Evolutionary conservation across 495 filamentous ascomycete genomes (phyloP), one percentile per base, ranked within the genome.

Genomic region (Penicillium goetzii): DNA sequence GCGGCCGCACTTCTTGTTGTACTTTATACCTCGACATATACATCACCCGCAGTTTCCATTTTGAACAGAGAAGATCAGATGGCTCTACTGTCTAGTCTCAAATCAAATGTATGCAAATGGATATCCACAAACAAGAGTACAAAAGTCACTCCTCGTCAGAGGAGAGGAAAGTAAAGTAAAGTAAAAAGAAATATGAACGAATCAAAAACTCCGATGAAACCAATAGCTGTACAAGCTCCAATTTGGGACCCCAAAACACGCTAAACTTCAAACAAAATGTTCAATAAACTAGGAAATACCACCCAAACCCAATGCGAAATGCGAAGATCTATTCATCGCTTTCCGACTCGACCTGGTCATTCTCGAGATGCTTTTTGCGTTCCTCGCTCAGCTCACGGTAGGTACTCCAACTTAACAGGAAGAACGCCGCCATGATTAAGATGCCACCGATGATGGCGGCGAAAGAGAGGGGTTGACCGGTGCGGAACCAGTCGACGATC

Each of bases 381-480:
- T 96, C 92, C 78, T 97, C 92, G 19, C 86, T 84, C 88, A 97
- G 91, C 81, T 98, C 95, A 40, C 87, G 84, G 80, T 92, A 99
- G 1, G 93, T 97, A 65, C 90, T 92, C 88, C 89, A 97, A 71
- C 88, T 92, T 53, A 99, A 75, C 71, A 97, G 79, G 36, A 88
- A 78, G 71, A 99, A 99, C 0, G 95, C 95, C 1, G 78, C 81
- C 62, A 96, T 89, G 69, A 99, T 99, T 59, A 97, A 71, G 26
- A 92, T 61, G 3, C 95, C 93, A n/a, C 95, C 95, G 11, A 85
- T 69, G 3, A 98, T 83, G 4, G 93, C 89, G 1, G 92, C 89
- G 2, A 81, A 70, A 49, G 88, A 89, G 30, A 97, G 81, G 1
- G 89, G 86, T 59, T 86, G 81, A 26, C 92, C 92, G 2, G 90